These are phyloP conservation scores for Colletotrichum sp. DNA, from an alignment of 2,329 filamentous ascomycete species.

Conservation along the genomic window DNA sequence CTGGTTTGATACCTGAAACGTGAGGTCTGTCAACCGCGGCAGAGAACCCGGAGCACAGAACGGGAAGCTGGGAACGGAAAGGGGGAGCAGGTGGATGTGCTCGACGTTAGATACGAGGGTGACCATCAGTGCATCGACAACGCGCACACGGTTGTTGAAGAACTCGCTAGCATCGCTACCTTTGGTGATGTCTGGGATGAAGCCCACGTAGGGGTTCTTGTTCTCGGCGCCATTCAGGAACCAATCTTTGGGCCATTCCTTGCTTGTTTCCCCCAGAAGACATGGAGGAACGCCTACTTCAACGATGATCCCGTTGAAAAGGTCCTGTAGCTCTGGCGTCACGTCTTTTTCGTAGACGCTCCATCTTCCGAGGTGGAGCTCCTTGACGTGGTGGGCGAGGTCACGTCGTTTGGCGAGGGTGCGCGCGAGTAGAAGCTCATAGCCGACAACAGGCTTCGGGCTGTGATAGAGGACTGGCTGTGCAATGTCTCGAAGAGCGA, in stretches of 20 bases:
- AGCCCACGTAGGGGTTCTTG: neutral
- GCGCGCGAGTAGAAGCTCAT: neutral
- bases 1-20: neutral
- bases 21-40: neutral
- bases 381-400: neutral
- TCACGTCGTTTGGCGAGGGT: neutral
- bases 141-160: neutral
- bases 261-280: neutral
- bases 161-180: neutral
- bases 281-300: neutral
- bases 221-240: neutral
- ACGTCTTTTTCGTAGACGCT: neutral
- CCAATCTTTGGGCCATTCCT: neutral
- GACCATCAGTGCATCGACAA: neutral
- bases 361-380: neutral
- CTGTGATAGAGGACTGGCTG: neutral
- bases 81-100: neutral
- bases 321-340: neutral
- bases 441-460: neutral
- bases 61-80: neutral
- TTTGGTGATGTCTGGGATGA: neutral
- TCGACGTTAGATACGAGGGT: neutral
- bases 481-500: neutral
- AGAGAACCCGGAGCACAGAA: neutral
- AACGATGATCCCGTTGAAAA: neutral